phyloP scores from a whole-genome alignment of 345 rosid genomes.

The Citrus hindsii region DNA sequence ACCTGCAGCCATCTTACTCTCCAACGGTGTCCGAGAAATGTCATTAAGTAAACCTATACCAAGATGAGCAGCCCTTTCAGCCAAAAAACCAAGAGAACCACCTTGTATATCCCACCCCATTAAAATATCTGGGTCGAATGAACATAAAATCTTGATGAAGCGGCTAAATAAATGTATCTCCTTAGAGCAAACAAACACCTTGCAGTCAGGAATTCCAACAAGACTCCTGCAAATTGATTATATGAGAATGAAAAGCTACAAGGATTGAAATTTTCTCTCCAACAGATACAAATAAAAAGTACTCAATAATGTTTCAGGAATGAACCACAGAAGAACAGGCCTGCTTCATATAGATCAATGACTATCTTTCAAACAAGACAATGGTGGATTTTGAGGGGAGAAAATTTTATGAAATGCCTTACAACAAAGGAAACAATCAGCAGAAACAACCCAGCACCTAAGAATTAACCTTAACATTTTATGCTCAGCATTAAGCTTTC shows the following conservation, averaged over 20 bases:
- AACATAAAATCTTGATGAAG: conserved; percentile 47
- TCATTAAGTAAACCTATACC: conserved; percentile 76
- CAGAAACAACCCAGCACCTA: background rate
- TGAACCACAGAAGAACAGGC: background rate
- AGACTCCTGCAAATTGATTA: conserved; percentile 45
- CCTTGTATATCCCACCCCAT: conserved; percentile 97
- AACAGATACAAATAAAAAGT: background rate
- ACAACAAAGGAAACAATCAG: background rate
- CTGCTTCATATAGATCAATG: background rate
- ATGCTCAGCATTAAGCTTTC: background rate
- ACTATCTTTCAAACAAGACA: background rate
- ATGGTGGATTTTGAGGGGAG: background rate
- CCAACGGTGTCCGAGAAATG: conserved; percentile 70
- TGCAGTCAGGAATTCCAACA: conserved; percentile 71
- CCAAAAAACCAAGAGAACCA: conserved; percentile 89
- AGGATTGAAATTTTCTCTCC: background rate
- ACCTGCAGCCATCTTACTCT: conserved; percentile 26
- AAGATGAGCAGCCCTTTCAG: conserved; percentile 93
- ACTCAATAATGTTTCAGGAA: background rate
- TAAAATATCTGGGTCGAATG: conserved; percentile 77
- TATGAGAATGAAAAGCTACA: conserved; percentile 4
- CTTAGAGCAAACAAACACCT: conserved; percentile 49
- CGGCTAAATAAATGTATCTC: conserved; percentile 61
- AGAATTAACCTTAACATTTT: background rate
- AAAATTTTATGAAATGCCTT: background rate